Conservation (phyloP, 768 basidiomycete species). For the Calocera cornea region DNA sequence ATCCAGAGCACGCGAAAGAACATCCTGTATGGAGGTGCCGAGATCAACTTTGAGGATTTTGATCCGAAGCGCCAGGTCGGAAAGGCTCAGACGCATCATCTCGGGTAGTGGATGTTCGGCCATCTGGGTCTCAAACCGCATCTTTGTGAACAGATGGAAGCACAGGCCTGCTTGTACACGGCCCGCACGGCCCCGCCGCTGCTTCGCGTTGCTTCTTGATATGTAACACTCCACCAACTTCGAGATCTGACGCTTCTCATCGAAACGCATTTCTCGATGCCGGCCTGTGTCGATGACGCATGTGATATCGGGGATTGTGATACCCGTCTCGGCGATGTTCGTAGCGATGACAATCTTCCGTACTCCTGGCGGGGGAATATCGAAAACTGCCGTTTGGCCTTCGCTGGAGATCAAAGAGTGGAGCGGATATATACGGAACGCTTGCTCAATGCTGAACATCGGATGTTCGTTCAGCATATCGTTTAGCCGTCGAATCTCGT, state of each 20-base stretch:
- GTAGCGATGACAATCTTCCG: slow-evolving; percentile 93
- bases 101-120: slow-evolving; percentile 85
- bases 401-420: slow-evolving; percentile 91
- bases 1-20: slow-evolving; percentile 74
- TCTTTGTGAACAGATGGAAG: slow-evolving; percentile 90
- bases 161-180: slow-evolving; percentile 48
- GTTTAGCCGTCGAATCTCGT: slow-evolving; percentile 78
- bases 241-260: slow-evolving; percentile 93
- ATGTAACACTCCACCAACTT: slow-evolving; percentile 84
- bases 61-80: slow-evolving; percentile 79
- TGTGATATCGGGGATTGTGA: slow-evolving; percentile 95
- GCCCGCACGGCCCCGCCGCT: slow-evolving; percentile 26
- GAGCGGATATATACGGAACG: slow-evolving; percentile 68
- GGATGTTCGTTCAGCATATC: slow-evolving; percentile 69
- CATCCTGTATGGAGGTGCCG: slow-evolving; percentile 77
- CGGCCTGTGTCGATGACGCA: slow-evolving; percentile 92
- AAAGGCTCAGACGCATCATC: slow-evolving; percentile 85
- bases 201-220: slow-evolving; percentile 80
- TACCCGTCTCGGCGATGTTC: slow-evolving; percentile 92
- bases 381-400: slow-evolving; percentile 80
- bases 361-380: slow-evolving; percentile 61
- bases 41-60: slow-evolving; percentile 87
- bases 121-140: slow-evolving; percentile 78
- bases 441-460: slow-evolving; percentile 45
- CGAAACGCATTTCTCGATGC: slow-evolving; percentile 91